Conservation (phyloP, 176 grass and related monocot genomes). For the Musa acuminata region DNA sequence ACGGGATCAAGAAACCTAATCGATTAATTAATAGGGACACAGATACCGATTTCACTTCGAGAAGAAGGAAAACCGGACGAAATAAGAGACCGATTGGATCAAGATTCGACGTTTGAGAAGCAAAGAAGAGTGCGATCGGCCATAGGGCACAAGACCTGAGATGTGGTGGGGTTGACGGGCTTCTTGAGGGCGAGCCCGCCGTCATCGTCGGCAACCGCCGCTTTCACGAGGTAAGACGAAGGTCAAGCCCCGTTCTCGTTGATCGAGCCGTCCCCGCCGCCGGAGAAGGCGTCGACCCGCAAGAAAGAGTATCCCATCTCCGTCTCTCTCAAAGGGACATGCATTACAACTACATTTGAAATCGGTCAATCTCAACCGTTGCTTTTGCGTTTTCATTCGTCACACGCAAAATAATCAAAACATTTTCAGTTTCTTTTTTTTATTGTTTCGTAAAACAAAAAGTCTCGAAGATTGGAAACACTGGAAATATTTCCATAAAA, state of each 20-base stretch:
- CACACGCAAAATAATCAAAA: no score
- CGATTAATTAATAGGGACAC: neutral
- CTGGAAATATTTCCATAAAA: no score
- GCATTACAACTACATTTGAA: no score
- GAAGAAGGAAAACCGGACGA: no score
- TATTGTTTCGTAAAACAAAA: neutral
- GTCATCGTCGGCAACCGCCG: slow-evolving; percentile 36
- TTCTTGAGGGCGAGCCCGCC: neutral
- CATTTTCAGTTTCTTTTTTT: neutral
- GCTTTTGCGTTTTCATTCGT: no score
- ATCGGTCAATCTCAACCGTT: no score
- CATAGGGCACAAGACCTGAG: slow-evolving; percentile 38
- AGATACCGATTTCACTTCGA: neutral
- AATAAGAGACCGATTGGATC: neutral
- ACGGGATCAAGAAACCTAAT: no score
- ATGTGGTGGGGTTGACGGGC: slow-evolving; percentile 34
- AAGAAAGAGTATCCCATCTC: slow-evolving; percentile 88
- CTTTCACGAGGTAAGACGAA: slow-evolving; percentile 87
- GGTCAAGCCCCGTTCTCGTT: slow-evolving; percentile 88
- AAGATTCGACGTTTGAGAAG: neutral
- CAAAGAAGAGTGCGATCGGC: neutral
- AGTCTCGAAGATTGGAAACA: no score
- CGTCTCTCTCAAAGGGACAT: no score
- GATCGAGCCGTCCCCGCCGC: slow-evolving; percentile 88
- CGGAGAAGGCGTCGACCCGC: slow-evolving; percentile 68